These are phyloP conservation scores for Larix kaempferi DNA, from an alignment of 75 land plant genomes.

Conservation along the genomic window DNA sequence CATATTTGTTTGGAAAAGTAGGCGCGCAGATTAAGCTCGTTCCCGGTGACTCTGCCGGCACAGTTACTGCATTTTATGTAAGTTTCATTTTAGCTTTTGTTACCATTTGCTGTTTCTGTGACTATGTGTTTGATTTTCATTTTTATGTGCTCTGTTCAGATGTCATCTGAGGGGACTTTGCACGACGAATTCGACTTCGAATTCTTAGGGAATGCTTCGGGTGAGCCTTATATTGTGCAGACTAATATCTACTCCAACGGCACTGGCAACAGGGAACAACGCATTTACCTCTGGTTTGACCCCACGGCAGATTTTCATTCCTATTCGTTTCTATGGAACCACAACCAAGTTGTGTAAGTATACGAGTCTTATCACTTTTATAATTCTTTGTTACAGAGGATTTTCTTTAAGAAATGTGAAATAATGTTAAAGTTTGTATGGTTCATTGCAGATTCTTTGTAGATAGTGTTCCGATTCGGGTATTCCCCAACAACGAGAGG, in stretches of 20 bases:
- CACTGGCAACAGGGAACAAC: slow-evolving; percentile 43
- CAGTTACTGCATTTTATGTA: too few species aligned
- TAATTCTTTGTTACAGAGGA: too few species aligned
- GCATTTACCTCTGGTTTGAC: slow-evolving; percentile 45
- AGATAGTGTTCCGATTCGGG: slow-evolving; percentile 22
- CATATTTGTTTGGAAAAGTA: too few species aligned
- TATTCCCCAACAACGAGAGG: slow-evolving; percentile 10
- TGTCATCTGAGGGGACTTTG: slow-evolving; percentile 33
- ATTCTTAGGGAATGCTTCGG: slow-evolving; percentile 41
- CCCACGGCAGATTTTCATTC: slow-evolving; percentile 40
- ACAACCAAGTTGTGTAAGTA: slow-evolving; percentile 27
- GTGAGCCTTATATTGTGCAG: slow-evolving; percentile 43
- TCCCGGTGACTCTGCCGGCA: too few species aligned
- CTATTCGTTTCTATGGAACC: slow-evolving; percentile 37
- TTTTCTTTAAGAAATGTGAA: too few species aligned
- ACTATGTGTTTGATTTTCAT: too few species aligned
- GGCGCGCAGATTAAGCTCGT: too few species aligned
- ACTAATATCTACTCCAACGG: slow-evolving; percentile 46
- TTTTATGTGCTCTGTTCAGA: slow-evolving; percentile 5
- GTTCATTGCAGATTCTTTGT: slow-evolving; percentile 9
- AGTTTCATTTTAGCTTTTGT: too few species aligned
- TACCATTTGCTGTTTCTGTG: too few species aligned
- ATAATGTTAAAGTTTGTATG: too few species aligned
- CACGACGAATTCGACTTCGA: slow-evolving; percentile 51
- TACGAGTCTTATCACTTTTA: too few species aligned